Evolutionary conservation across 2,329 filamentous ascomycete genomes (phyloP).

Genomic region (Aureobasidium melanogenum): DNA sequence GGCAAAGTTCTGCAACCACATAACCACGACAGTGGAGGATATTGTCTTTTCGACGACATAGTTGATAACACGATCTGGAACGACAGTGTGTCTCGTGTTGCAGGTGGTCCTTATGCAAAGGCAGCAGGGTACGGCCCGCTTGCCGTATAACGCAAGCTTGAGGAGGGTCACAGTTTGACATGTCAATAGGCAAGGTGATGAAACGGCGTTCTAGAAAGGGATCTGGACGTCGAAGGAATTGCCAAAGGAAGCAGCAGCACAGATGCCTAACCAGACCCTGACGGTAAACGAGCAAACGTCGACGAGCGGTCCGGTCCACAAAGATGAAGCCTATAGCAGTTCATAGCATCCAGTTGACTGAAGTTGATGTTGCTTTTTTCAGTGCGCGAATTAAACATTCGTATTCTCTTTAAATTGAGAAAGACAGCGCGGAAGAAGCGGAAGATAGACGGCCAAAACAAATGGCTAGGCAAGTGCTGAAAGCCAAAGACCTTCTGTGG

Average conservation of each 20-base stretch:
- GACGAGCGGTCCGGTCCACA: not conserved
- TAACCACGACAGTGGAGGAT: not conserved
- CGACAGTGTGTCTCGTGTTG: not conserved
- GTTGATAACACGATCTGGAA: not conserved
- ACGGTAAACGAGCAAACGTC: not conserved
- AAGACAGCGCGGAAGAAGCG: not conserved
- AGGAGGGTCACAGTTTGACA: not conserved
- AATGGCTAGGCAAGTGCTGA: not conserved
- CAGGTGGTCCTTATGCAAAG: not conserved
- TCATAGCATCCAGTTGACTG: not conserved
- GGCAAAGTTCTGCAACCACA: not conserved
- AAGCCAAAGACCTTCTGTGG: not conserved
- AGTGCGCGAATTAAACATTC: not conserved
- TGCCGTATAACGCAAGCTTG: not conserved
- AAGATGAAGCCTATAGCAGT: not conserved
- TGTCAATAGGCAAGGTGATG: not conserved
- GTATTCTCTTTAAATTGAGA: not conserved
- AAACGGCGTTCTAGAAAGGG: conserved; percentile 1
- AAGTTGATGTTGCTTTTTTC: not conserved
- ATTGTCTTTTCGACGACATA: not conserved
- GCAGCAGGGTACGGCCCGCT: conserved; percentile 5
- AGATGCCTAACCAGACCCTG: not conserved
- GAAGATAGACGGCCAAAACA: not conserved
- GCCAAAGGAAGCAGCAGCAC: not conserved
- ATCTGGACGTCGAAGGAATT: not conserved